Evolutionary conservation across 176 grass and related monocot genomes (phyloP), one percentile per base, ranked within the genome.

Genomic region (Hordeum marinum): DNA sequence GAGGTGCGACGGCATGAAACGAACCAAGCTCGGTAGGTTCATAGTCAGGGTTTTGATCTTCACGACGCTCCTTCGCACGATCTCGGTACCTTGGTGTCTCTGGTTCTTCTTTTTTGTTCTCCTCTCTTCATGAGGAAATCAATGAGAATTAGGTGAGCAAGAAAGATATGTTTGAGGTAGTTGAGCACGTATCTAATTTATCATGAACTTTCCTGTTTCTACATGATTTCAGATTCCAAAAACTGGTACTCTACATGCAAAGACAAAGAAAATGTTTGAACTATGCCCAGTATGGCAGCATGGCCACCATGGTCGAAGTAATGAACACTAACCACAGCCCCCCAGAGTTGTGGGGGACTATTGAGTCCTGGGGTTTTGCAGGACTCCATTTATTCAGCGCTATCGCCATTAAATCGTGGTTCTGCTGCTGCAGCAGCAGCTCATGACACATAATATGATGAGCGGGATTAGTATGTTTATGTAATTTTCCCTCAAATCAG

Each of bases 11-110:
- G 4, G 96, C 96, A 95, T 98, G 96, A 90, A 98, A 98, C 43
- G 96, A 92, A 77, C 96, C 96, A 75, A 98, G 96, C 74, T 98
- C 93, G 18, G 91, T 98, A 52, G 93, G 89, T 83, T 98, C 96
- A 68, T 95, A 98, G 77, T 98, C 96, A 41, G 96, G 96, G 75
- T 98, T 98, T 90, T 98, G 93, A 90, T 98, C 93, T 90, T 98
- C 96, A 84, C 96, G 94, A 0, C 96, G 88, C 55, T 98, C 93
- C 90, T 98, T 98, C 52, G 95, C 95, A 88, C 95, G 95, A 83
- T 98, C 95, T 57, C 90, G 85, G 72, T 98, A 98, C 66, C 41
- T 94, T 10, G 89, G 95, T 43, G 52, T 37, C 32, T 98, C 95
- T 82, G 89, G 92, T 84, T 98, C 95, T 89, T 90, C 92, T 29